Evolutionary conservation across 1,284 basidiomycete species (phyloP).

Genomic region (Anthracocystis walkeri): DNA sequence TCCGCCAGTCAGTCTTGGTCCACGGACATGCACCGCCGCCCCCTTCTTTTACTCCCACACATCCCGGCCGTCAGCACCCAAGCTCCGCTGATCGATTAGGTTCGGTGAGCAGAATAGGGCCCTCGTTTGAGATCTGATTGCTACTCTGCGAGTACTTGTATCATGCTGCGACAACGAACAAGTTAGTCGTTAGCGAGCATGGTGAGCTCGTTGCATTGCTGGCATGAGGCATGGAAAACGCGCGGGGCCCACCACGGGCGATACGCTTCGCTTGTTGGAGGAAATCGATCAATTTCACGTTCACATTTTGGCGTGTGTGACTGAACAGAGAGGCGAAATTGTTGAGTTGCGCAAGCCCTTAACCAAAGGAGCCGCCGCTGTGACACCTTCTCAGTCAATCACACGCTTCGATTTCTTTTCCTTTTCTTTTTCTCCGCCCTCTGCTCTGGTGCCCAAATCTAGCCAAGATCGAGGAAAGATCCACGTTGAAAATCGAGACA

Average conservation of each 20-base stretch:
- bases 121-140: not conserved
- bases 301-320: constrained; percentile 1
- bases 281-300: not conserved
- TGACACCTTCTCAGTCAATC: not conserved
- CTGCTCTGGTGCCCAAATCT: constrained; percentile 7
- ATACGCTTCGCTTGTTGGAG: not conserved
- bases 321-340: not conserved
- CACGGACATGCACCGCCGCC: not conserved
- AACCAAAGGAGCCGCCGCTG: not conserved
- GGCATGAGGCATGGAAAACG: not conserved
- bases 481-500: constrained; percentile 5
- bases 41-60: not conserved
- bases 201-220: too few species aligned
- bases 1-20: not conserved
- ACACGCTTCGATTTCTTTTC: not conserved
- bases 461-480: not conserved
- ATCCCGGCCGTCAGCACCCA: too few species aligned
- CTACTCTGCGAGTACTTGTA: not conserved
- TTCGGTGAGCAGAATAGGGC: too few species aligned
- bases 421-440: not conserved
- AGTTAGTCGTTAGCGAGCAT: too few species aligned
- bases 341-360: not conserved
- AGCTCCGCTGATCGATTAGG: not conserved
- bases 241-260: constrained; percentile 1
- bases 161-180: not conserved